A percentile compares a stretch with the other conserved stretches of the same genome.
Conservation (phyloP, 169 alveolate genomes). For the Plasmodium gonderi region DNA sequence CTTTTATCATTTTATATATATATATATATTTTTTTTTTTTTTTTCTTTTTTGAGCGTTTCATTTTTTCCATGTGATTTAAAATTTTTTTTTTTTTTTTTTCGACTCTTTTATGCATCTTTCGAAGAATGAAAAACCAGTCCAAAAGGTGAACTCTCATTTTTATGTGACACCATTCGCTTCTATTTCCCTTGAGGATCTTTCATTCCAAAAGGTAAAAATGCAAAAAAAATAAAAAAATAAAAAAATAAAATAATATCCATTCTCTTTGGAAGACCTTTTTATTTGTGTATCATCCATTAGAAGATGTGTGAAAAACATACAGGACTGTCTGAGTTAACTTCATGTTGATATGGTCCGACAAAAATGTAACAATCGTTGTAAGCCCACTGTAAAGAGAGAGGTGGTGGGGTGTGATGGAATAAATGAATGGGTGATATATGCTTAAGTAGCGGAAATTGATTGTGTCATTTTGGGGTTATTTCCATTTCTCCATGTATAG, state of each 20-base stretch:
- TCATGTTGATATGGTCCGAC: constrained; percentile 56
- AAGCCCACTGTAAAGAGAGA: constrained; percentile 70
- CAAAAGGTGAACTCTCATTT: background rate
- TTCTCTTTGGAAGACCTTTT: background rate
- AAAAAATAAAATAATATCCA: background rate
- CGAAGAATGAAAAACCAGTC: background rate
- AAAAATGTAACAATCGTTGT: constrained; percentile 51
- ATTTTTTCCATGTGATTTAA: constrained; percentile 1
- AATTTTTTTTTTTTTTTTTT: background rate
- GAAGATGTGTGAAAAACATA: constrained; percentile 19
- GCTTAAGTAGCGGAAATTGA: background rate
- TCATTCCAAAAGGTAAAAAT: background rate
- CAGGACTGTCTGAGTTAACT: constrained; percentile 36
- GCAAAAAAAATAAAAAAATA: constrained; percentile 49
- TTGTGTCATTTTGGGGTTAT: background rate
- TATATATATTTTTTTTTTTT: too few relatives aligned
- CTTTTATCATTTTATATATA: too few relatives aligned
- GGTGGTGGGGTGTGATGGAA: too few relatives aligned
- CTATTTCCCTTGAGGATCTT: too few relatives aligned
- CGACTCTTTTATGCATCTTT: background rate
- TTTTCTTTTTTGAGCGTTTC: background rate
- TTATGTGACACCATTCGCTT: too few relatives aligned
- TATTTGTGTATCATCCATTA: background rate
- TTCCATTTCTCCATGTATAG: too few relatives aligned
- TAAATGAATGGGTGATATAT: background rate